Percentiles rank a stretch among this genome's conserved stretches.
Conservation (phyloP, 495 filamentous ascomycete genomes). For the Neurospora discreta region DNA sequence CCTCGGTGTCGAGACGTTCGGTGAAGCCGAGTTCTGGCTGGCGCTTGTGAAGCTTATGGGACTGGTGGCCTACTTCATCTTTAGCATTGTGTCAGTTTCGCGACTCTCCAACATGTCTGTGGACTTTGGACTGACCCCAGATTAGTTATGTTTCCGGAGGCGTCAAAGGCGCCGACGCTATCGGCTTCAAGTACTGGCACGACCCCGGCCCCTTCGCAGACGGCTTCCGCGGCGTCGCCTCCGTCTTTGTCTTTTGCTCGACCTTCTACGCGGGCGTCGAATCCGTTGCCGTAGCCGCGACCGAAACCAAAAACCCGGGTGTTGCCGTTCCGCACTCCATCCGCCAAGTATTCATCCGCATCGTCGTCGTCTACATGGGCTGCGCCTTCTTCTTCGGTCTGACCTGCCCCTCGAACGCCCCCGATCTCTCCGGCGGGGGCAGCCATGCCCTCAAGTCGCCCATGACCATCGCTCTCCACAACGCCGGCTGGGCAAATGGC, state of each 20-base stretch:
- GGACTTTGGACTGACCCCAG: not conserved
- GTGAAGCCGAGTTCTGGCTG: slow-evolving; percentile 55
- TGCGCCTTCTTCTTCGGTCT: slow-evolving; percentile 62
- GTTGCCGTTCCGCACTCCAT: slow-evolving; percentile 61
- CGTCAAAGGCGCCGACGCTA: slow-evolving; percentile 30
- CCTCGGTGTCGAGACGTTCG: slow-evolving; percentile 41
- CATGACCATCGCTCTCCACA: slow-evolving; percentile 50
- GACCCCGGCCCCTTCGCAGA: slow-evolving; percentile 56
- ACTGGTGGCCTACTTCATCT: slow-evolving; percentile 55
- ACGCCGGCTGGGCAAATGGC: slow-evolving; percentile 42
- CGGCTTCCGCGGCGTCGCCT: slow-evolving; percentile 51
- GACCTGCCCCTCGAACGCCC: slow-evolving; percentile 38
- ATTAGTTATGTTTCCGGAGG: slow-evolving; percentile 38
- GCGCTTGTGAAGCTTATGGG: slow-evolving; percentile 57
- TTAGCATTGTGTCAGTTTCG: slow-evolving; percentile 45
- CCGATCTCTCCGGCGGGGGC: slow-evolving; percentile 36
- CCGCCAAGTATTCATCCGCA: slow-evolving; percentile 65
- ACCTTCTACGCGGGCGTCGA: slow-evolving; percentile 71
- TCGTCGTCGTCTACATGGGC: slow-evolving; percentile 64
- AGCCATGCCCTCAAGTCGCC: slow-evolving; percentile 41
- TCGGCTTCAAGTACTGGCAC: slow-evolving; percentile 58
- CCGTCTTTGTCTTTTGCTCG: slow-evolving; percentile 51
- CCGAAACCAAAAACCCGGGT: slow-evolving; percentile 62
- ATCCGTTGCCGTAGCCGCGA: slow-evolving; percentile 61
- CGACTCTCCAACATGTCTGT: not conserved